These are phyloP conservation scores for Chloromonas sp. DNA, from an alignment of 163 green algal genomes.

Conservation along the genomic window DNA sequence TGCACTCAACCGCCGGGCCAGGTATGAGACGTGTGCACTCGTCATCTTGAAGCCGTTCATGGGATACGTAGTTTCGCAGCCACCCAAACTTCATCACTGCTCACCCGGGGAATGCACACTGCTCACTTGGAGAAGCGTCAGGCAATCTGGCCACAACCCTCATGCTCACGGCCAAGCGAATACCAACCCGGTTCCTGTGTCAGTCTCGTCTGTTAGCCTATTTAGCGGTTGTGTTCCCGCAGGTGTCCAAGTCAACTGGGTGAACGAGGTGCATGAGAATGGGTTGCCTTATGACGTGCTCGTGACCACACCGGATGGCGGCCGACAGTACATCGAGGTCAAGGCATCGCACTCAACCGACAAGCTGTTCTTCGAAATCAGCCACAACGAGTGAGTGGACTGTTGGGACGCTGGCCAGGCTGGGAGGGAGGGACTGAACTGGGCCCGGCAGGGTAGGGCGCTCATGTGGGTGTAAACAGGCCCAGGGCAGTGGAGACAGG, in stretches of 20 bases:
- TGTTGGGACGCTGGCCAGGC: not conserved
- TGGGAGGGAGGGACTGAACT: not conserved
- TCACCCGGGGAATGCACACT: no score
- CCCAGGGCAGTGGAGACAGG: not conserved
- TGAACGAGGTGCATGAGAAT: slow-evolving; percentile 18
- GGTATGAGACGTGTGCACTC: no score
- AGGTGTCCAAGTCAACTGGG: not conserved
- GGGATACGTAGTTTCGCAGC: no score
- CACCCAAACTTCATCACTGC: no score
- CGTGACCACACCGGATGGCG: not conserved
- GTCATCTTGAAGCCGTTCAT: no score
- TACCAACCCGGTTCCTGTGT: no score
- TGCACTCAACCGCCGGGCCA: no score
- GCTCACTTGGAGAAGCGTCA: no score
- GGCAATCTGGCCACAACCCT: no score
- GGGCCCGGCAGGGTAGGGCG: not conserved
- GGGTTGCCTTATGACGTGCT: slow-evolving; percentile 19
- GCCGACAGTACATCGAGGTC: slow-evolving; percentile 23
- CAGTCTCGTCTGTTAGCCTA: no score
- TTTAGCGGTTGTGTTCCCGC: no score
- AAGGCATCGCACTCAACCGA: slow-evolving; percentile 15
- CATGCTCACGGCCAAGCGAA: no score
- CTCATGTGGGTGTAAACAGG: not conserved
- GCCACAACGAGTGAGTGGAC: not conserved
- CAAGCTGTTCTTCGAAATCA: slow-evolving; percentile 25